Evolutionary conservation across 768 basidiomycete genomes (phyloP).

Genomic region (Lactifluus pinguis): DNA sequence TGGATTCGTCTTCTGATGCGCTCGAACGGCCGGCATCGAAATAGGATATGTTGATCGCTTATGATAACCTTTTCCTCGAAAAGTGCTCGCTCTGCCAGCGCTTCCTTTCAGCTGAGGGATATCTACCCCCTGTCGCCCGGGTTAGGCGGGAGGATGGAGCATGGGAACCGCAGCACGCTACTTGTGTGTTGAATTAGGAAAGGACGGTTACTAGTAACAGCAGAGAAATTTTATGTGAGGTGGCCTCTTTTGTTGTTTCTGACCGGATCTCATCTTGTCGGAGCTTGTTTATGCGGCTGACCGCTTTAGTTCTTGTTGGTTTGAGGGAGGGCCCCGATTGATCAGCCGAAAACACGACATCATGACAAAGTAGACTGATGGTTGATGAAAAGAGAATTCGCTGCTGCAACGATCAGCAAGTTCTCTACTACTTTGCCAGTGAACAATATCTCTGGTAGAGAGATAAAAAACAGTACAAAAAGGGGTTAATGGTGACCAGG

Average conservation of each 20-base stretch:
- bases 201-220: background rate
- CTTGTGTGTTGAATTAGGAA: slow-evolving; percentile 26
- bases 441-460: too few relatives aligned
- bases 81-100: slow-evolving; percentile 53
- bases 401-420: too few relatives aligned
- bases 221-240: too few relatives aligned
- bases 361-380: too few relatives aligned
- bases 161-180: slow-evolving; percentile 48
- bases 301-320: background rate
- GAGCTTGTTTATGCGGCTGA: background rate
- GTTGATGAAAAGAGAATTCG: too few relatives aligned
- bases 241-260: background rate
- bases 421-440: background rate
- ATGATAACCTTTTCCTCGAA: slow-evolving; percentile 52
- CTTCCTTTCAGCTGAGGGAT: slow-evolving; percentile 59
- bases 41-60: slow-evolving; percentile 46
- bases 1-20: background rate
- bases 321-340: background rate
- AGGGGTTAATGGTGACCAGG: background rate
- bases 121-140: slow-evolving; percentile 63
- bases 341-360: background rate
- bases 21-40: slow-evolving; percentile 1
- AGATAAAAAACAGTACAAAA: too few relatives aligned
- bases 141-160: slow-evolving; percentile 35
- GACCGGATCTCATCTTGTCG: background rate